These are phyloP conservation scores for Pseudocercospora macadamiae DNA, from an alignment of 2,329 filamentous ascomycete species.

Conservation along the genomic window DNA sequence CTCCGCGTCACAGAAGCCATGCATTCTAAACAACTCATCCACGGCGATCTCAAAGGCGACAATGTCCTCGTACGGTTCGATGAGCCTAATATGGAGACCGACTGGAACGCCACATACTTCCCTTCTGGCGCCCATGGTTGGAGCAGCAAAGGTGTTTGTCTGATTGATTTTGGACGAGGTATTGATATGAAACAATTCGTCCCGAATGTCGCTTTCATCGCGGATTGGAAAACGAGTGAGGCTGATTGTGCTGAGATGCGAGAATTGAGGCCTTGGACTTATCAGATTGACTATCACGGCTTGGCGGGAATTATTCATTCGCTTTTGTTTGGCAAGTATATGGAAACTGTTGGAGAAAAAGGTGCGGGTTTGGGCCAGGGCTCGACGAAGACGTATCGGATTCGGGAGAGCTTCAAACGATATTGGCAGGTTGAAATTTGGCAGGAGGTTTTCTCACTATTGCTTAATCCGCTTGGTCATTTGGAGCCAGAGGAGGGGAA, in stretches of 20 bases:
- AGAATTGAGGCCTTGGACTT: constrained; percentile 92
- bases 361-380: constrained; percentile 52
- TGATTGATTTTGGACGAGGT: constrained; percentile 93
- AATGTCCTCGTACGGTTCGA: constrained; percentile 91
- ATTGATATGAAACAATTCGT: constrained; percentile 90
- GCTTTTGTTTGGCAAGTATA: constrained; percentile 91
- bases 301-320: constrained; percentile 85
- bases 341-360: constrained; percentile 68
- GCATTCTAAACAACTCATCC: constrained; percentile 76
- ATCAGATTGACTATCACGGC: constrained; percentile 95
- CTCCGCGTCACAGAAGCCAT: constrained; percentile 87
- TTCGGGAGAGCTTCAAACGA: constrained; percentile 82
- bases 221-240: constrained; percentile 87
- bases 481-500: constrained; percentile 65
- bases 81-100: constrained; percentile 41
- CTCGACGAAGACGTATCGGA: constrained; percentile 70
- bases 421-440: constrained; percentile 98
- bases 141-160: constrained; percentile 74
- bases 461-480: constrained; percentile 78
- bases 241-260: constrained; percentile 96
- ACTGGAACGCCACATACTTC: constrained; percentile 67
- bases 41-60: constrained; percentile 93
- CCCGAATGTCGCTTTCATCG: constrained; percentile 80
- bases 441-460: constrained; percentile 76
- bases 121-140: constrained; percentile 77